Evolutionary conservation across 2,329 filamentous ascomycete genomes (phyloP), one percentile per base, ranked within the genome.

Genomic region (Ceratocystis papillata): DNA sequence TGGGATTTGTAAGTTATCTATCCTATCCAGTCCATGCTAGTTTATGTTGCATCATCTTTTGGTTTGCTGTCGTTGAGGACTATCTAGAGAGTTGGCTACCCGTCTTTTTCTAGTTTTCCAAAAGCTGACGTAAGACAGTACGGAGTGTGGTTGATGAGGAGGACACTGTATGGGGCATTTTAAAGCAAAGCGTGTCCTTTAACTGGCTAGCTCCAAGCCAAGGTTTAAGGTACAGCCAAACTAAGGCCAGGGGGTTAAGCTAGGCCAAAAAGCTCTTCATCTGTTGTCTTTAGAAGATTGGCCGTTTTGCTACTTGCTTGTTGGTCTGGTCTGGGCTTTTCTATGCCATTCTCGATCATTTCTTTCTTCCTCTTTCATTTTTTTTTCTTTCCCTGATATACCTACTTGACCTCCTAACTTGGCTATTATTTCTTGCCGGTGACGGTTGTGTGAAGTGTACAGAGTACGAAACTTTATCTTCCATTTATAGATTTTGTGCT

Each of bases 111-210:
- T 41, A 5, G 10, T 12, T 12, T 3, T 3, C 37, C 37, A 41
- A 41, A 41, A 12, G 37, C 37, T 41, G 46, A 48, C 20, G 46
- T 48, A 22, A 55, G 50, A 15, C 20, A 15, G 22, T 20, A 7
- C 28, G 50, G 45, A 48, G 45, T 48, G 15, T 48, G 45, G 20
- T 4, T 25, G 2, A 2, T 28, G 22, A 25, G 22, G 3, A 25
- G 20, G 25, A 28, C 55, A 59, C 66, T 63, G 66, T 63, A 55
- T 60, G 66, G 63, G 25, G 46, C n/a, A 20, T 44, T 50, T 63
- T 25, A 28, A 30, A 65, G 66, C 66, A 41, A 30, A 65, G 66
- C 66, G 66, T 67, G 66, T 67, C 66, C 66, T 67, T 53, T 67
- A 53, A 64, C 25, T 28, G 33, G 33, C 37, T 41, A 41, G 37